Evolutionary conservation across 257 asterid genomes (phyloP), one percentile per base, ranked within the genome.

Genomic region (Solanum tarijense): DNA sequence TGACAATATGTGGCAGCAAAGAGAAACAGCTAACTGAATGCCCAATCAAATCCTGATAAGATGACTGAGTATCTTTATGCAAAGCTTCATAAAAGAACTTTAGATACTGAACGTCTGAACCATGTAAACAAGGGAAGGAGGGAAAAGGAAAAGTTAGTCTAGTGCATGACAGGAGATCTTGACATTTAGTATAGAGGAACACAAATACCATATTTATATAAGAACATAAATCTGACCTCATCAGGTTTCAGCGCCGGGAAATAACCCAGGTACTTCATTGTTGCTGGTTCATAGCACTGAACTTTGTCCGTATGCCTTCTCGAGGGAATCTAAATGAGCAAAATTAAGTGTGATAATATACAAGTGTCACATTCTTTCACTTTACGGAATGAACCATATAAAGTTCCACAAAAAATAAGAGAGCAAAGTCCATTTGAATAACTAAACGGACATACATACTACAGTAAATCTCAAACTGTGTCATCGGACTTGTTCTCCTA

Each of bases 271-370:
- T 95, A 97, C 86, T 97, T 96, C 99, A 97, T 96, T 73, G 99
- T 97, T 88, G 99, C 99, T 88, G 99, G 99, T 90, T 97, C 99
- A 91, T 97, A 97, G 94, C 99, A 97, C 89, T 92, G 98, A 90
- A 97, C 99, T 94, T 90, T 97, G 91, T 97, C 99, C 7, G 96
- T 91, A 89, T 95, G 99, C 86, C 99, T 93, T 90, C 99, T 94
- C 21, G 99, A 97, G 89, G 99, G 99, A 86, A 96, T 90, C 99
- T 96, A 95, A 87, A 91, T 66, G 60, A 58, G 39, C 10, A 87
- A 85, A 25, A 12, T 34, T 48, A 36, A 35, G 29, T 21, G n/a
- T 81, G 41, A 46, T 3, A 81, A 46, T 48, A 81, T 29, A 81
- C 11, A 79, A 27, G 27, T 79, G 85, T 43, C 85, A 43, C 85